phyloP scores from a whole-genome alignment of 352 stramenopile genomes.

The Globisporangium orthogonon region DNA sequence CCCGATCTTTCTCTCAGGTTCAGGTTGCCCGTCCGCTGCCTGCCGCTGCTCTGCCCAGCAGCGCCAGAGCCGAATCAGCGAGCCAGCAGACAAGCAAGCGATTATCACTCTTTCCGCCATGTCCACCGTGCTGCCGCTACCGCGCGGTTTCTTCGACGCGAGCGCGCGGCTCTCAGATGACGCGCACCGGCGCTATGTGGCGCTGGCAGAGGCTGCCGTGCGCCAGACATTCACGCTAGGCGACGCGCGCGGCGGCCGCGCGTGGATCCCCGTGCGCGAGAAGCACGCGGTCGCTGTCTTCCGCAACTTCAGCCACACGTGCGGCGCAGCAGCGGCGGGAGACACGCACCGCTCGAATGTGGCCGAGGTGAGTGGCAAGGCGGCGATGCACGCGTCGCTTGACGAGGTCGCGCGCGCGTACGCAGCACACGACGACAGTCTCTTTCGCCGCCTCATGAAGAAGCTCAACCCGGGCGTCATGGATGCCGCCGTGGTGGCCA shows the following conservation, averaged over 20 bases:
- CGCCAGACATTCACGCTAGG: slow-evolving; percentile 79
- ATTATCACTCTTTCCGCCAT: slow-evolving; percentile 8
- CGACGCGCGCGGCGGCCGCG: slow-evolving; percentile 28
- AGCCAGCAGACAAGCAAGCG: neutral
- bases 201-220: slow-evolving; percentile 76
- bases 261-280: slow-evolving; percentile 79
- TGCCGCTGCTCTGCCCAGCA: neutral
- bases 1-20: neutral
- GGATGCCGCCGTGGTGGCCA: slow-evolving; percentile 74
- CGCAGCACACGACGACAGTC: slow-evolving; percentile 68
- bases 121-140: slow-evolving; percentile 64
- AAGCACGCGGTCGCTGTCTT: slow-evolving; percentile 80
- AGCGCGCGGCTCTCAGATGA: slow-evolving; percentile 61
- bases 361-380: slow-evolving; percentile 71
- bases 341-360: slow-evolving; percentile 70
- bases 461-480: slow-evolving; percentile 69
- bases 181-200: slow-evolving; percentile 66
- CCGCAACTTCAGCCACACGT: slow-evolving; percentile 66
- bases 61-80: neutral
- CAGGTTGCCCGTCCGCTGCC: too few species aligned
- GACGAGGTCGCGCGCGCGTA: slow-evolving; percentile 73
- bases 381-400: slow-evolving; percentile 55
- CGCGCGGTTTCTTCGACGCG: slow-evolving; percentile 71
- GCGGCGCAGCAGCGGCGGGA: slow-evolving; percentile 6
- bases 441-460: slow-evolving; percentile 76